Evolutionary conservation across 352 stramenopile genomes (phyloP), one percentile per base, ranked within the genome.

Genomic region (Phytophthora podocarpi): DNA sequence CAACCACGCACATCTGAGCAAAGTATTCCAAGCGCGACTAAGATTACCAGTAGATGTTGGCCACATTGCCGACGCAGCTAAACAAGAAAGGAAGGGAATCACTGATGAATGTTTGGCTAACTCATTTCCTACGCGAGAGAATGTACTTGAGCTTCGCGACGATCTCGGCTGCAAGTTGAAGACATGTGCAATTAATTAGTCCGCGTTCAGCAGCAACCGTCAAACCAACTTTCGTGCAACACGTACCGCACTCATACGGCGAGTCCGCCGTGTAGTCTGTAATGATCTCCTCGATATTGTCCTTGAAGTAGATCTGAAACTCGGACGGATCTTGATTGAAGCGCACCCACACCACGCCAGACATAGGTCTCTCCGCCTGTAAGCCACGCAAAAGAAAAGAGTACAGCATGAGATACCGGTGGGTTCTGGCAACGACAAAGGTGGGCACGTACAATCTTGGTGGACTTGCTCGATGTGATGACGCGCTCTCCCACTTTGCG

Each of bases 81-180:
- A 27, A 21, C 27, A 30, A 35, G 13, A n/a, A 64, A 36, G n/a
- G 34, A 23, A 40, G 34, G 23, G 34, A 7, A 12, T 39, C 36
- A 18, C 15, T 35, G 11, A 34, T 23, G 23, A 9, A 39, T 20
- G 24, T 24, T 41, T 39, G 18, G 8, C 16, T 32, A 21, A 36
- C 26, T 73, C 76, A 89, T 63, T 92, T 92, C 68, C 83, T 74
- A 76, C 84, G 70, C 24, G 86, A 95, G 42, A 93, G 51, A 61
- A 96, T 96, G 74, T 96, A 96, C 81, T 94, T 96, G 58, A 96
- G 82, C 64, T 96, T 96, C 34, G 87, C 87, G 20, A 95, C 87
- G 42, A 96, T 96, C 64, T 96, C 87, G 15, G 87, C 87, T 95
- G 54, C 39, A 49, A 43, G 20, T 50, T 31, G 37, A 54, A 56